Evolutionary conservation across 2,329 filamentous ascomycete species (phyloP).

Genomic region (Pestalotiopsis sp.): DNA sequence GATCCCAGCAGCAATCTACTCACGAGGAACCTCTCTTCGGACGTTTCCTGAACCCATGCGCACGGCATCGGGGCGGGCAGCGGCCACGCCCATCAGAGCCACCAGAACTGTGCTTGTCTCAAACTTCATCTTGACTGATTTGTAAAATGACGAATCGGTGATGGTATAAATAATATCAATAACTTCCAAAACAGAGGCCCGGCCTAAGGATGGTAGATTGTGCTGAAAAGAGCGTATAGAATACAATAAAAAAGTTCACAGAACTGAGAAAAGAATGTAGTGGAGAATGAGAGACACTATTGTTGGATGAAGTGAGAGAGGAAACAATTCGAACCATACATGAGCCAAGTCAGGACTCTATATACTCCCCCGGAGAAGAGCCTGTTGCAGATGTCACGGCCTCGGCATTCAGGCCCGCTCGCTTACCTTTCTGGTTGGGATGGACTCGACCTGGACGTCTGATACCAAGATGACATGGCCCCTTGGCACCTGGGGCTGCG

Average conservation of each 20-base stretch:
- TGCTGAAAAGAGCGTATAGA: constrained; percentile 28
- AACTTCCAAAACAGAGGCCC: constrained; percentile 26
- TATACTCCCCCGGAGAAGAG: constrained; percentile 7
- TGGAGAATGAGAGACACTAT: constrained; percentile 29
- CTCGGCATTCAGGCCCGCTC: neutral
- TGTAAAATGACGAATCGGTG: constrained; percentile 1
- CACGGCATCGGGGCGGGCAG: constrained; percentile 34
- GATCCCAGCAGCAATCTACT: constrained; percentile 15
- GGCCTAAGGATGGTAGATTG: constrained; percentile 27
- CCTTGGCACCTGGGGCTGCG: constrained; percentile 21
- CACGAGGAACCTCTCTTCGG: constrained; percentile 35
- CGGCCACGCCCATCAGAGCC: constrained; percentile 31
- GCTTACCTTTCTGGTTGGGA: constrained; percentile 16
- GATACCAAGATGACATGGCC: constrained; percentile 22
- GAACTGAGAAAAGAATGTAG: constrained; percentile 35
- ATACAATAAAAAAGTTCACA: constrained; percentile 30
- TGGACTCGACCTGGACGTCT: constrained; percentile 26
- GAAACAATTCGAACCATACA: neutral
- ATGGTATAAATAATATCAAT: constrained; percentile 3
- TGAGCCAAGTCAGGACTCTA: constrained; percentile 2
- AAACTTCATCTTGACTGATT: constrained; percentile 34
- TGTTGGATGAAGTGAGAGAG: constrained; percentile 27
- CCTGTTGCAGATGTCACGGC: neutral
- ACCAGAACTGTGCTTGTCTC: constrained; percentile 31
- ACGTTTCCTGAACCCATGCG: constrained; percentile 16